Evolutionary conservation across 768 basidiomycete species (phyloP).

Genomic region (Trametes coccinea): DNA sequence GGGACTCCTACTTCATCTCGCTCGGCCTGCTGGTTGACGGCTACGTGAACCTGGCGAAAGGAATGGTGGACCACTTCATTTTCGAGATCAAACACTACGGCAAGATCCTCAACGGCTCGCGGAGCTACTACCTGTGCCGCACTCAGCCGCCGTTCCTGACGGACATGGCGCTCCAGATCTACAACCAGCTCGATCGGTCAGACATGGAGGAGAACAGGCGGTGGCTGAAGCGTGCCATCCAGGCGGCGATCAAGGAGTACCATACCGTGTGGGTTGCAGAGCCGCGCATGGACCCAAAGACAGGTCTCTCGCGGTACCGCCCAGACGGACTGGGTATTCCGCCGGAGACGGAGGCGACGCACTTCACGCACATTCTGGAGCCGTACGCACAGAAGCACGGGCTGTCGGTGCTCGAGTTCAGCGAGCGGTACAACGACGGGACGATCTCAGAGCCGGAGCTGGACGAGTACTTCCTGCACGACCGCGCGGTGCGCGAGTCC

Average conservation of each 20-base stretch:
- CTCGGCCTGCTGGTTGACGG: conserved; percentile 95
- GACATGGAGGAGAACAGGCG: conserved; percentile 76
- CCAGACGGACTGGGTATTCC: conserved; percentile 95
- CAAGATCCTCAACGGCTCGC: conserved; percentile 95
- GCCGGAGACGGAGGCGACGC: conserved; percentile 97
- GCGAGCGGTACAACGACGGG: conserved; percentile 91
- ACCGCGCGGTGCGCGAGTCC: conserved; percentile 93
- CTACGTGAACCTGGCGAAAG: conserved; percentile 90
- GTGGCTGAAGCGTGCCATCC: conserved; percentile 95
- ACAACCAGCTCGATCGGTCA: conserved; percentile 89
- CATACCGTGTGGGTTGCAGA: conserved; percentile 96
- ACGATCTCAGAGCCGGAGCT: conserved; percentile 80
- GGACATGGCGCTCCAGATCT: conserved; percentile 97
- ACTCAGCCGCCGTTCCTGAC: conserved; percentile 98
- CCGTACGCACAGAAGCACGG: conserved; percentile 93
- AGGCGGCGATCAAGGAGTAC: conserved; percentile 98
- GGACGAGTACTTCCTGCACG: conserved; percentile 97
- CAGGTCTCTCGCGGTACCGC: conserved; percentile 91
- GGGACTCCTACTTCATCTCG: conserved; percentile 94
- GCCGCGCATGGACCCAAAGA: conserved; percentile 92
- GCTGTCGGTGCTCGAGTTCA: conserved; percentile 92
- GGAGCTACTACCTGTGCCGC: conserved; percentile 92
- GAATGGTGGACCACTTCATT: conserved; percentile 98
- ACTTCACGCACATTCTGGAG: conserved; percentile 97
- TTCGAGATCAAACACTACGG: conserved; percentile 99